Evolutionary conservation across 1,139 yeast species (phyloP).

Genomic region (Blastobotrys petasosporus): DNA sequence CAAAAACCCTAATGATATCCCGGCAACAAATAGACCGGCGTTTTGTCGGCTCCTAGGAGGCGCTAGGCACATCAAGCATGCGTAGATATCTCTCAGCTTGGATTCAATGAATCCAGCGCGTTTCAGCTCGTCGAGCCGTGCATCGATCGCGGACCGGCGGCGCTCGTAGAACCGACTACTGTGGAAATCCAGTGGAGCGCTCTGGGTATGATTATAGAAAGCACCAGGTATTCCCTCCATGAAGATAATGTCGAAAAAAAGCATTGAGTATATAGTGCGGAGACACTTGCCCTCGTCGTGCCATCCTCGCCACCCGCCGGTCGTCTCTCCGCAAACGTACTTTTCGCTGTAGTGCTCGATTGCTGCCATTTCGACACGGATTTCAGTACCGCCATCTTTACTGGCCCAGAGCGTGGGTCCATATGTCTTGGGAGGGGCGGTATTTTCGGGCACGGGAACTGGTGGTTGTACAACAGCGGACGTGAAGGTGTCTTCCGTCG

Average conservation of each 20-base stretch:
- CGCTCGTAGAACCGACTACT: constrained; percentile 20
- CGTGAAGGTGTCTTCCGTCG: too few species aligned
- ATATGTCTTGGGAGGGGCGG: constrained; percentile 4
- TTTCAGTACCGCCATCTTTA: constrained; percentile 7
- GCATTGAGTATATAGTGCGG: constrained; percentile 28
- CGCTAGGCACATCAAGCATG: background rate
- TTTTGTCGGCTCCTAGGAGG: constrained; percentile 1
- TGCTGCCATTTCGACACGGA: constrained; percentile 34
- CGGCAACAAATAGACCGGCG: too few species aligned
- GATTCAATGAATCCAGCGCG: constrained; percentile 7
- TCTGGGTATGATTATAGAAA: constrained; percentile 34
- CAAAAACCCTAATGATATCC: constrained; percentile 1
- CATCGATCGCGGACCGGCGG: constrained; percentile 20
- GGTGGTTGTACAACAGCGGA: too few species aligned
- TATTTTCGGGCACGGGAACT: constrained; percentile 10
- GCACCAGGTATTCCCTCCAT: constrained; percentile 19
- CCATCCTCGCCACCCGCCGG: constrained; percentile 31
- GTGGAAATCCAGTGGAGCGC: constrained; percentile 31
- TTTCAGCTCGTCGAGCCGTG: constrained; percentile 15
- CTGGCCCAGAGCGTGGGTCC: constrained; percentile 15
- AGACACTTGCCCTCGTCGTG: constrained; percentile 35
- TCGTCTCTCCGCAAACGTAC: background rate
- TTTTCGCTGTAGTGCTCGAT: constrained; percentile 26
- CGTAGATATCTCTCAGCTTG: constrained; percentile 6
- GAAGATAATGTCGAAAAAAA: constrained; percentile 32